Evolutionary conservation across 768 basidiomycete species (phyloP), one percentile per base, ranked within the genome.

Genomic region (Suillus bovinus): DNA sequence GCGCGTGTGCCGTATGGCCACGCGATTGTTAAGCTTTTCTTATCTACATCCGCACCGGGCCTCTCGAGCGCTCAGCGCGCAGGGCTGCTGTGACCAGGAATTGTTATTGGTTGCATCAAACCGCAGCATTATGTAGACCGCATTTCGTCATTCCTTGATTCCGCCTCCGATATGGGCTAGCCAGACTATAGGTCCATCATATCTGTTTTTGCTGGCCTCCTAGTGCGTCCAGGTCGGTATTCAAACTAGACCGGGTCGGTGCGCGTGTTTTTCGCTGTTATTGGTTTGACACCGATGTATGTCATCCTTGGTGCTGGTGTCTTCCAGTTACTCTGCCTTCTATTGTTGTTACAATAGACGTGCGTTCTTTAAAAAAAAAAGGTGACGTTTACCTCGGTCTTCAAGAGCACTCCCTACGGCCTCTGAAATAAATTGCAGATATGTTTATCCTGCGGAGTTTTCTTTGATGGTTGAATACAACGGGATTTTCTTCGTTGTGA

Each of bases 401-500:
- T 56, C 55, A 56, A 56, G 54, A 38, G 38, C 38, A 56, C 36
- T 38, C 24, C 17, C 36, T 39, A 8, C 55, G 24, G 55, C 38
- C 17, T 29, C 38, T 56, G 55, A 56, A 54, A 39, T 29, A 17
- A 39, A 11, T 11, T 20, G 2, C 36, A 56, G 36, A 38, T 56
- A 38, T 16, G 38, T 56, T 29, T 56, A 56, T 39, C 27, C 54
- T 49, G 53, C 60, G 22, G 22, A 38, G 49, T 34, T 54, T 38
- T 46, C 52, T 58, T n/a, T n/a, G n/a, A n/a, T 49, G 63, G 63
- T 65, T 52, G 47, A 56, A 52, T 13, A 10, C 20, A 20, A 6
- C 17, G 50, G 27, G 44, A 27, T n/a, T 61, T 60, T 27, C 17
- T 56, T 41, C 11, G 6, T 39, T 7, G 55, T 56, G 24, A 10